Conservation (phyloP, 164 flowering plant genomes). For the Protea cynaroides region DNA sequence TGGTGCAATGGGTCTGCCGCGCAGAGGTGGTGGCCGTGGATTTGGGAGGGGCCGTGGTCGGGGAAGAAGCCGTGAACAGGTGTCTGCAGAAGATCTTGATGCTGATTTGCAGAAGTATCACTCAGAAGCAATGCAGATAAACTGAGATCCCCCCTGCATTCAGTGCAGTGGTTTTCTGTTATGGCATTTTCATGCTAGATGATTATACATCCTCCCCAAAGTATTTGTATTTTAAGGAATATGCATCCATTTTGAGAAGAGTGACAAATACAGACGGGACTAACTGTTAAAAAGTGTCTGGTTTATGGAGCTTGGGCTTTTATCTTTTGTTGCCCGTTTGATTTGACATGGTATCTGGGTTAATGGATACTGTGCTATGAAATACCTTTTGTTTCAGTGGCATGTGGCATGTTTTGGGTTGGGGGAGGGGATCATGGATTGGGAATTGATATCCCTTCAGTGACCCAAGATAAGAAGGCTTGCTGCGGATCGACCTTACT, state of each 20-base stretch:
- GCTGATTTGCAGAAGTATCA: conserved; percentile 71
- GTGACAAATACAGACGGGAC: conserved; percentile 1
- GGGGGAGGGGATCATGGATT: no score
- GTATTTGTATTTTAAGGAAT: conserved; percentile 15
- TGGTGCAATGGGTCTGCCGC: conserved; percentile 35
- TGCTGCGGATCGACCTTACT: no score
- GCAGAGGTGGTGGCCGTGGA: conserved; percentile 34
- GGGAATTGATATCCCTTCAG: no score
- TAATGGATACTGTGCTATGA: conserved; percentile 2
- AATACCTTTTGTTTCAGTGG: neutral
- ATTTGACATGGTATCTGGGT: conserved; percentile 1
- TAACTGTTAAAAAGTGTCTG: conserved; percentile 13
- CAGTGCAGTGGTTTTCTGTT: neutral
- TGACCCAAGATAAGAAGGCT: neutral
- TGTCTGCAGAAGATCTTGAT: conserved; percentile 59
- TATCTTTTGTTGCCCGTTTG: conserved; percentile 1
- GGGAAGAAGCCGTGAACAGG: conserved; percentile 44
- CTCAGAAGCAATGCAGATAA: conserved; percentile 57
- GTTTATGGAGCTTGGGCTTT: conserved; percentile 20
- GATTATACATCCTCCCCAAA: neutral
- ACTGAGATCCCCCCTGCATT: conserved; percentile 18
- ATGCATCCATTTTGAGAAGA: conserved; percentile 10
- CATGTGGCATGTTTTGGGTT: no score
- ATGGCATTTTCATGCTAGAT: neutral
- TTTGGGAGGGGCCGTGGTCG: conserved; percentile 44